Conservation (phyloP, 2,329 filamentous ascomycete genomes). For the Penicillium sp. region DNA sequence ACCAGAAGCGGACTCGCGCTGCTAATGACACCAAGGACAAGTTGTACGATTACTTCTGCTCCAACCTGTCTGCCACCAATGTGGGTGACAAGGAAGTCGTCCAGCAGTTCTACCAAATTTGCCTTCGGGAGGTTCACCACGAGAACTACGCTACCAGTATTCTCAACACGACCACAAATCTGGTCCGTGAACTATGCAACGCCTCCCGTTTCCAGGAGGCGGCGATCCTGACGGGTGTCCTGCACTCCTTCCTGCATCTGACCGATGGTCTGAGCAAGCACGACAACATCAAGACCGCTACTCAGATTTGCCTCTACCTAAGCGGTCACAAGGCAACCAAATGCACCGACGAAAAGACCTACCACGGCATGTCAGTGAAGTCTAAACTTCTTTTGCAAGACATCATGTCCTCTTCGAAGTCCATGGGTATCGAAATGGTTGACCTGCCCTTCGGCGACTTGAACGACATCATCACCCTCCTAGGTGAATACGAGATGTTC, state of each 20-base stretch:
- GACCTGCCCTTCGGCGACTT: conserved; percentile 38
- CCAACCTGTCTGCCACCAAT: conserved; percentile 30
- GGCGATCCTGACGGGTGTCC: conserved; percentile 33
- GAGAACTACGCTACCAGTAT: conserved; percentile 36
- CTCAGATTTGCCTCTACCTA: conserved; percentile 40
- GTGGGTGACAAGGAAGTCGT: conserved; percentile 29
- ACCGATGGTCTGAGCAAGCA: conserved; percentile 34
- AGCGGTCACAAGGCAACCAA: conserved; percentile 35
- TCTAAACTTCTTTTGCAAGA: conserved; percentile 38
- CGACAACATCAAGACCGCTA: conserved; percentile 37
- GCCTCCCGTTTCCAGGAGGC: conserved; percentile 34
- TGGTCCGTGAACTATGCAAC: conserved; percentile 34
- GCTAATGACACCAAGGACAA: conserved; percentile 33
- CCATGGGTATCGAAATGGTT: conserved; percentile 35
- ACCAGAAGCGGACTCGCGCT: conserved; percentile 33
- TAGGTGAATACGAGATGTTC: conserved; percentile 42
- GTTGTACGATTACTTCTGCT: conserved; percentile 41
- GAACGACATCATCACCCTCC: conserved; percentile 39
- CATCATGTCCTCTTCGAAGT: conserved; percentile 32
- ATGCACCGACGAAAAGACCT: conserved; percentile 28
- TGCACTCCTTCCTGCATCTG: conserved; percentile 37
- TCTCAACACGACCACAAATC: conserved; percentile 26
- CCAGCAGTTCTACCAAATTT: conserved; percentile 36
- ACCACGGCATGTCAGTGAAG: conserved; percentile 33
- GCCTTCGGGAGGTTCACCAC: conserved; percentile 32